Base-by-base conservation (phyloP, 306 rosid genomes). In the Sicyos baderoa region DNA sequence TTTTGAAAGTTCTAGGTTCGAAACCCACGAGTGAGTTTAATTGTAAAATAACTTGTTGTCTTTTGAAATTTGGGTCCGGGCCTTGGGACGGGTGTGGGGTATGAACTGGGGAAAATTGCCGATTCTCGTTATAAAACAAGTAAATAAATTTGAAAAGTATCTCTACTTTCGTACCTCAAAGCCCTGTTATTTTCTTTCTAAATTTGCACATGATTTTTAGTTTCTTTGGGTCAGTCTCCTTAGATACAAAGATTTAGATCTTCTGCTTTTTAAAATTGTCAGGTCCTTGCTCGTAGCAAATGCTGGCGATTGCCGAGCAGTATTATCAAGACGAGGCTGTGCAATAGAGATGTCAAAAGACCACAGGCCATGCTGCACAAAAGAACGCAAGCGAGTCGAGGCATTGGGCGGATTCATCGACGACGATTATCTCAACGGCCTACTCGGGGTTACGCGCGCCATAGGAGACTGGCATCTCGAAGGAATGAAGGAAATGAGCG, bases 261-360 rank as follows among this genome's bases (percentile, higher is more conserved):
- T n/a, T n/a, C n/a, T n/a, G n/a, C n/a, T n/a, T n/a, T n/a, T n/a
- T n/a, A n/a, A n/a, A 29, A 29, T 29, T 29, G 23, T 8, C 80
- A 93, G 98, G 78, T 88, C 99, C 61, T 83, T 94, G 75, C 91
- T 94, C 2, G 97, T 94, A 52, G 99, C 99, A 63, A 94, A 94
- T 74, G 99, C 95, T 0, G 99, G 99, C 32, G 99, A 94, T 74
- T 94, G 99, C 65, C 82, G 99, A 9, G 99, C 97, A 17, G 87
- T 94, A 32, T 53, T 94, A 80, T 94, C 96, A n/a, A 84, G 89
- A 12, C 10, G 58, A 5, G 99, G 96, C 52, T 67, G 10, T 51
- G 95, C 91, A 2, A 70, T 82, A 53, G 97, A 88, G 76, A 80
- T 94, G 96, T 94, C 99, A 17, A 83, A 76, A 65, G 99, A 94